Evolutionary conservation across 805 yeast species (phyloP).

Genomic region (Zygotorulaspora florentina): DNA sequence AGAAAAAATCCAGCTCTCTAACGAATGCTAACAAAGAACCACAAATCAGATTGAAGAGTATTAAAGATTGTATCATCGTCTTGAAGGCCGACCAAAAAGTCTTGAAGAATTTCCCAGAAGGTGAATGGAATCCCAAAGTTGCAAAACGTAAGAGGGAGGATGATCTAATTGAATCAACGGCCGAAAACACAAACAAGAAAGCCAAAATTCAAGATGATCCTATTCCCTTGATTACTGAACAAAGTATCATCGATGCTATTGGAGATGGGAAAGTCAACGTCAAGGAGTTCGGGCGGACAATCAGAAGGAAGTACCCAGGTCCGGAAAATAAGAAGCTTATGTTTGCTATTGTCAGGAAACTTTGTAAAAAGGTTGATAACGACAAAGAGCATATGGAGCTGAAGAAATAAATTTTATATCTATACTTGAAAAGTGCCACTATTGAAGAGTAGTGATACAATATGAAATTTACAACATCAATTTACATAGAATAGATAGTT

Average conservation of each 20-base stretch:
- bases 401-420: constrained; percentile 18
- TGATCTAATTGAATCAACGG: constrained; percentile 8
- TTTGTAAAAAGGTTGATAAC: constrained; percentile 30
- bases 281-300: constrained; percentile 57
- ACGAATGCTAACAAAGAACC: constrained; percentile 32
- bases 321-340: constrained; percentile 29
- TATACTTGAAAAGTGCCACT: not conserved
- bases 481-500: not conserved
- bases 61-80: constrained; percentile 51
- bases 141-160: constrained; percentile 33
- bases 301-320: constrained; percentile 50
- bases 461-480: no score
- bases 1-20: constrained; percentile 16
- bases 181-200: constrained; percentile 38
- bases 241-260: constrained; percentile 66
- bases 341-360: constrained; percentile 31
- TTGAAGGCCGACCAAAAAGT: constrained; percentile 61
- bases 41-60: constrained; percentile 41
- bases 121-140: constrained; percentile 76
- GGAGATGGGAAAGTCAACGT: constrained; percentile 36
- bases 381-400: constrained; percentile 29
- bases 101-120: constrained; percentile 63
- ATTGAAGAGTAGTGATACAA: not conserved
- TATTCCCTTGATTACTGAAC: constrained; percentile 51
- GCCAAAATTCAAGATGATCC: constrained; percentile 35